These are phyloP conservation scores for Naganishia sp. DNA, from an alignment of 1,284 basidiomycete genomes.

Conservation along the genomic window DNA sequence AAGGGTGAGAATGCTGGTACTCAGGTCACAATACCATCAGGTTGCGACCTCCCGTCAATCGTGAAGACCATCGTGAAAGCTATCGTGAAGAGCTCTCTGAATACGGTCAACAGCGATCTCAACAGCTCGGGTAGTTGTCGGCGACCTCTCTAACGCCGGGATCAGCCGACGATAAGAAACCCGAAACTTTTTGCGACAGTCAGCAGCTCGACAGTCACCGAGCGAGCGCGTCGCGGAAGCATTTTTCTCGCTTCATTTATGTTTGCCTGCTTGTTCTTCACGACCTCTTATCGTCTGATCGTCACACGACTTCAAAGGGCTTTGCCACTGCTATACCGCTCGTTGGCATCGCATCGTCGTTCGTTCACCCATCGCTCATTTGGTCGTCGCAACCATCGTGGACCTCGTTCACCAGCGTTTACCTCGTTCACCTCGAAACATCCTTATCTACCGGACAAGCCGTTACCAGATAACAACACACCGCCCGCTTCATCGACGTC, in stretches of 20 bases:
- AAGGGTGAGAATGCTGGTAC: too few relatives aligned
- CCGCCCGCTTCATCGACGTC: not conserved
- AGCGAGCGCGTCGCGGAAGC: conserved; percentile 5
- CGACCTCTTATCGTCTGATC: too few relatives aligned
- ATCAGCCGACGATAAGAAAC: conserved; percentile 20
- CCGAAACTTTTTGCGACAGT: conserved; percentile 8
- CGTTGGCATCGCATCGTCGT: too few relatives aligned
- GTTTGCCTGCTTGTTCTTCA: too few relatives aligned
- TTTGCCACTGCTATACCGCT: too few relatives aligned
- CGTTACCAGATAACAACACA: not conserved
- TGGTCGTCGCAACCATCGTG: too few relatives aligned
- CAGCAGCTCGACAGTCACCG: conserved; percentile 9
- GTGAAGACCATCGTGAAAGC: too few relatives aligned
- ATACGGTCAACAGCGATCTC: not conserved
- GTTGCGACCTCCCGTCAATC: too few relatives aligned
- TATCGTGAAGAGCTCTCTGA: not conserved
- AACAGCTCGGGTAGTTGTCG: not conserved
- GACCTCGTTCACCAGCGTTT: too few relatives aligned
- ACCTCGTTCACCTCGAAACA: not conserved
- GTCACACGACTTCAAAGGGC: too few relatives aligned
- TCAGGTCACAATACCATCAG: too few relatives aligned
- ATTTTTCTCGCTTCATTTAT: not conserved
- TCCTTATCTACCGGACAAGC: not conserved
- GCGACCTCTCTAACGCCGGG: not conserved
- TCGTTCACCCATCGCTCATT: too few relatives aligned